Evolutionary conservation across 2,329 filamentous ascomycete genomes (phyloP).

Genomic region (Fusarium virguliforme): DNA sequence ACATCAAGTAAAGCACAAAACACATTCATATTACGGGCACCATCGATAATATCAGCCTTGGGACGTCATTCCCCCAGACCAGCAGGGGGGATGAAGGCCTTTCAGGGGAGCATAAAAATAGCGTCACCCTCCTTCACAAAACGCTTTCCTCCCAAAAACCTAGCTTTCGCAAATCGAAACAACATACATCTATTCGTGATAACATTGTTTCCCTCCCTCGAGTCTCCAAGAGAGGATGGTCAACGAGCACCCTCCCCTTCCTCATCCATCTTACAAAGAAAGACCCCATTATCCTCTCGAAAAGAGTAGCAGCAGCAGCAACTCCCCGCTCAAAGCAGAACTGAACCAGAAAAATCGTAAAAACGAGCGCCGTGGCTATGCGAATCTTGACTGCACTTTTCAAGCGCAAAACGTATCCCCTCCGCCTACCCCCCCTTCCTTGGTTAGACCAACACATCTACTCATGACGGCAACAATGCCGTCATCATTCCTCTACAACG

Average conservation of each 20-base stretch:
- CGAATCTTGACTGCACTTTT: slow-evolving; percentile 35
- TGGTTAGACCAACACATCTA: slow-evolving; percentile 16
- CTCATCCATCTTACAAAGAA: slow-evolving; percentile 15
- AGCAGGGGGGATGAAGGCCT: slow-evolving; percentile 3
- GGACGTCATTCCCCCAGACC: slow-evolving; percentile 16
- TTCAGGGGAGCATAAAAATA: slow-evolving; percentile 9
- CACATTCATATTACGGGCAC: slow-evolving; percentile 5
- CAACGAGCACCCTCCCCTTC: background rate
- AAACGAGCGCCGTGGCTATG: slow-evolving; percentile 51
- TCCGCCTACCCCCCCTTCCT: slow-evolving; percentile 8
- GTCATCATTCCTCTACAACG: slow-evolving; percentile 18
- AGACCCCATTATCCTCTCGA: slow-evolving; percentile 20
- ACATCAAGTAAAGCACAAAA: slow-evolving; percentile 21
- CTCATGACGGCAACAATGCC: slow-evolving; percentile 26
- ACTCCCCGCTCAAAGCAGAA: slow-evolving; percentile 42
- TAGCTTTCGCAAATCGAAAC: slow-evolving; percentile 16
- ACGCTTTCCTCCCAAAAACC: slow-evolving; percentile 13
- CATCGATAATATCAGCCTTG: slow-evolving; percentile 21
- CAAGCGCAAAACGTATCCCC: slow-evolving; percentile 24
- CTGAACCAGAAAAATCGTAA: slow-evolving; percentile 35
- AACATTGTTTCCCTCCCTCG: slow-evolving; percentile 1
- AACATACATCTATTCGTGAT: slow-evolving; percentile 16
- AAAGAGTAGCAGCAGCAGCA: slow-evolving; percentile 23
- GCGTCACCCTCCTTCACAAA: slow-evolving; percentile 16
- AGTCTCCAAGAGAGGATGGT: slow-evolving; percentile 1